Base-by-base conservation (phyloP, 176 grass and related monocot species). In the Oryza glaberrima region DNA sequence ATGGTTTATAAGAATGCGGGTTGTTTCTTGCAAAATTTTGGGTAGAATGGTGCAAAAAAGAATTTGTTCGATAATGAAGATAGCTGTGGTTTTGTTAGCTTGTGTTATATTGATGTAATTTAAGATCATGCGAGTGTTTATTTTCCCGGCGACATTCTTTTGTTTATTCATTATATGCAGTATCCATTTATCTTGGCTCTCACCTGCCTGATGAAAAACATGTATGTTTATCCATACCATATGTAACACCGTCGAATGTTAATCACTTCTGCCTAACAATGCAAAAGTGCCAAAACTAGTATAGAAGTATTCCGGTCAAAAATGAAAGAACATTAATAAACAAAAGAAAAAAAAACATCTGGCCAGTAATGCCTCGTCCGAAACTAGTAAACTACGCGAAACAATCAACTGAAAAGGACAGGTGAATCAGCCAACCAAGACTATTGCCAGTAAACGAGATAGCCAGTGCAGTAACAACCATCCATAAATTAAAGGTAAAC, bases 401-500 rank as follows among this genome's bases (percentile, higher is more conserved):
- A 15, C 12, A 41, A 16, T 15, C 25, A 76, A 15, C 1, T 6
- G 6, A 13, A 4, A 69, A 70, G 17, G 2, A 75, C 26, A 48
- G 34, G 14, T 35, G 1, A 46, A 82, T 46, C 66, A 80, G 14
- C 48, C 63, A 56, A 81, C 43, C 19, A 38, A 16, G 40, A 43
- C 68, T 65, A 12, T 32, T 32, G 65, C 20, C 30, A 71, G 34
- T 78, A 41, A 76, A 76, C 6, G 20, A 75, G 47, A 43, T 63
- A 70, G 75, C 46, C 54, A 23, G 35, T 78, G 36, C 83, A 22
- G 66, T 77, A 36, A 78, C 65, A 72, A 82, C 78, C 77, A 79
- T 65, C 52, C 63, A 71, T 74, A 58, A 84, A 60, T 84, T 67
- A 73, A 63, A n/a, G 56, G 44, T 72, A 67, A 86, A 81, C 14